Evolutionary conservation across 441 rosid species (phyloP), one percentile per base, ranked within the genome.

Genomic region (Cnidoscolus chayamansa): DNA sequence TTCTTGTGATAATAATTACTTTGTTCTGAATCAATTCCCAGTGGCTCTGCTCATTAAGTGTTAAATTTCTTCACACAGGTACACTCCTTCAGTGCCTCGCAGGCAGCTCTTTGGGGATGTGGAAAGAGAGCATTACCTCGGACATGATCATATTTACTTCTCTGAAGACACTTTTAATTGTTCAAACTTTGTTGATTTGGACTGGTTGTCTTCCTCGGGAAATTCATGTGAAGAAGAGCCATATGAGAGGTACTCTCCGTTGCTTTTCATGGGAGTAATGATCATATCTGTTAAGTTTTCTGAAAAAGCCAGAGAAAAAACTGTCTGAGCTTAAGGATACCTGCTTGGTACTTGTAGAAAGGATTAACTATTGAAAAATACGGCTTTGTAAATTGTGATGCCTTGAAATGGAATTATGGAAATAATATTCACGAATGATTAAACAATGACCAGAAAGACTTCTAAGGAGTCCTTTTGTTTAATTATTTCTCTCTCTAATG

Each of bases 151-250:
- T 55, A 63, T 81, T 66, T 80, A 32, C 92, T 85, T 79, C 74
- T 85, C 86, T 19, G 93, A 86, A 69, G 92, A 86, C 77, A 64
- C 76, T 53, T 81, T 82, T 66, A 91, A 79, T 75, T 84, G 75
- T 83, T 94, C 96, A 40, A 94, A 94, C 79, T 94, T 94, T 81
- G 81, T 94, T 78, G 97, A 90, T 80, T 76, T 91, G 32, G 97
- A 94, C 78, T 84, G 93, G 92, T 85, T 94, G 51, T 94, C 96
- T 50, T 94, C 97, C 53, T 87, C 96, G 6, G 97, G 90, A 67
- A 90, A 88, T 76, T 83, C 88, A 60, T 90, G 90, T 7, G 93
- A 86, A 57, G 97, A 89, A 40, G 92, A 86, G 78, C 81, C 79
- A 78, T 87, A 70, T 80, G 92, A 89, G 78, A 92, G 97, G 97